phyloP scores from a whole-genome alignment of 2,329 filamentous ascomycete species.

The Rhynchosporium agropyri region DNA sequence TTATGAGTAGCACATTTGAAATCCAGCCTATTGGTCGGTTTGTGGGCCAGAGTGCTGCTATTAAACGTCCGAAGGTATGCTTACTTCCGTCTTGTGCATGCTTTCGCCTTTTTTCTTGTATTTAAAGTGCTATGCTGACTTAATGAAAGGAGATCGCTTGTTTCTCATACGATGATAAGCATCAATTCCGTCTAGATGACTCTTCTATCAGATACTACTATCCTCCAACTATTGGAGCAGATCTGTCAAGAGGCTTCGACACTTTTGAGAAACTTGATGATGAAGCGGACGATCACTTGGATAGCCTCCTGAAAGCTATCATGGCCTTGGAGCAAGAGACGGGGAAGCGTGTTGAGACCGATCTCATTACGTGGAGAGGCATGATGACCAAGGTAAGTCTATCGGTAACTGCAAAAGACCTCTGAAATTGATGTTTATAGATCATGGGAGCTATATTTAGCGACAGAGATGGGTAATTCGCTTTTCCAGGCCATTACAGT shows the following conservation, averaged over 20 bases:
- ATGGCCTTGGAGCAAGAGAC: slow-evolving; percentile 70
- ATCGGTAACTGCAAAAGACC: not conserved
- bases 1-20: slow-evolving; percentile 52
- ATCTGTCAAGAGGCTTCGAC: slow-evolving; percentile 81
- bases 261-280: slow-evolving; percentile 84
- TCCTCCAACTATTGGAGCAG: slow-evolving; percentile 67
- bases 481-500: not conserved
- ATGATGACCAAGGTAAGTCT: slow-evolving; percentile 91
- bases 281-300: slow-evolving; percentile 81
- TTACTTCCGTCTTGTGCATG: not conserved
- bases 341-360: slow-evolving; percentile 68
- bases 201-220: slow-evolving; percentile 89
- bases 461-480: slow-evolving; percentile 68
- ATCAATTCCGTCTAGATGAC: slow-evolving; percentile 73
- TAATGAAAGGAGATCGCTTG: slow-evolving; percentile 75
- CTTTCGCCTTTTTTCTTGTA: too few species aligned
- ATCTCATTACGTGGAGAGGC: slow-evolving; percentile 90
- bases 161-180: slow-evolving; percentile 91
- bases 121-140: too few species aligned
- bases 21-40: slow-evolving; percentile 74
- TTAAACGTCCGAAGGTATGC: slow-evolving; percentile 72
- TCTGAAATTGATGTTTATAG: slow-evolving; percentile 48
- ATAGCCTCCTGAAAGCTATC: slow-evolving; percentile 78
- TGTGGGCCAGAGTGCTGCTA: slow-evolving; percentile 65
- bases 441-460: slow-evolving; percentile 87